phyloP scores from a whole-genome alignment of 2,329 filamentous ascomycete species.

The Byssoonygena ceratinophila region DNA sequence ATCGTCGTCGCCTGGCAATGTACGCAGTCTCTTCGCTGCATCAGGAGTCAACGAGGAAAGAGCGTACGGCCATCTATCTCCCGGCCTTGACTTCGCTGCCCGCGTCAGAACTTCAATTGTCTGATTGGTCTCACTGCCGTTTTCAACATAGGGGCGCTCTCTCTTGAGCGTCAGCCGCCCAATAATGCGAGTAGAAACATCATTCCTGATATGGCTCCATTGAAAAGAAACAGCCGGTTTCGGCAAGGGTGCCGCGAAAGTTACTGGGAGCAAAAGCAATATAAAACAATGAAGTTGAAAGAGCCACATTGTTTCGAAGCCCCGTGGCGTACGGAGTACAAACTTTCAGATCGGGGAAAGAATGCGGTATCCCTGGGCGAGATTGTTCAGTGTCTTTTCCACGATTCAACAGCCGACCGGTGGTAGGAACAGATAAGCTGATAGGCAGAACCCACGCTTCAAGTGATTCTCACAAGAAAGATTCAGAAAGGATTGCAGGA shows the following conservation, averaged over 20 bases:
- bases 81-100: conserved; percentile 1
- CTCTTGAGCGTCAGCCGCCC: neutral
- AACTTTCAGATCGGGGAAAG: no score
- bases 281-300: neutral
- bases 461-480: no score
- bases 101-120: neutral
- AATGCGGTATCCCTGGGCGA: no score
- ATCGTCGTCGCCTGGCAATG: neutral
- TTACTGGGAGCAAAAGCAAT: neutral
- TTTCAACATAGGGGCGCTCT: neutral
- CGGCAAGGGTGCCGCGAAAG: neutral
- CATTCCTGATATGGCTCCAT: neutral
- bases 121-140: neutral
- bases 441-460: no score
- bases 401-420: no score
- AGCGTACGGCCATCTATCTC: conserved; percentile 9
- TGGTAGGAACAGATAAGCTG: no score
- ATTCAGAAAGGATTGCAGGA: no score
- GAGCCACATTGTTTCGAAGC: conserved; percentile 1
- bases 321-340: neutral
- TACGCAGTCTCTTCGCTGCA: neutral
- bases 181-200: neutral
- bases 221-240: neutral
- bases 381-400: no score
- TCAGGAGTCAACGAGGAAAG: conserved; percentile 1